Evolutionary conservation across 78 protist genomes (phyloP).

Genomic region (Speleostelium caveatum): DNA sequence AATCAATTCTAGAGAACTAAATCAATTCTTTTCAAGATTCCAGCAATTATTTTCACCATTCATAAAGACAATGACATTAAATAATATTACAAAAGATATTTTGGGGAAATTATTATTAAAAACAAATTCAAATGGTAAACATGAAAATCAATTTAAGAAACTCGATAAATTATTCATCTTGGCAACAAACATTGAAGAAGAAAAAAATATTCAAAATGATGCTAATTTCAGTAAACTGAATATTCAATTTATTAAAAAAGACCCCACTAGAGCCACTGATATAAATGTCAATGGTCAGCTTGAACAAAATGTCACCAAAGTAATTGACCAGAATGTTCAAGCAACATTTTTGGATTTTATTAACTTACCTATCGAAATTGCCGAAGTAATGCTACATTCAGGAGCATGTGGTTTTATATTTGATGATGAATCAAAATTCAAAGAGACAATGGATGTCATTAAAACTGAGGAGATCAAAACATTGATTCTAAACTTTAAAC

Average conservation of each 20-base stretch:
- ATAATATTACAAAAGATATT: too few relatives aligned
- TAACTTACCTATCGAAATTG: neutral
- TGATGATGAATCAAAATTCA: neutral
- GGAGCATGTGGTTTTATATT: neutral
- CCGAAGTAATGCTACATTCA: neutral
- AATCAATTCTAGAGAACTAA: neutral
- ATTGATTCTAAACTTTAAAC: neutral
- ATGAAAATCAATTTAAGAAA: neutral
- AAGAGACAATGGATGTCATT: neutral
- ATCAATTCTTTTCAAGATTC: neutral
- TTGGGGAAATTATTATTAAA: neutral
- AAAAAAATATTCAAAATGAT: too few relatives aligned
- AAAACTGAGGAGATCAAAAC: neutral
- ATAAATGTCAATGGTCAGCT: too few relatives aligned
- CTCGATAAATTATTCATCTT: neutral
- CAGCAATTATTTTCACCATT: neutral
- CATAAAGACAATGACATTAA: too few relatives aligned
- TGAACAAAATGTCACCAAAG: neutral
- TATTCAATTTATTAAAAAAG: too few relatives aligned
- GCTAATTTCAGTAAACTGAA: neutral
- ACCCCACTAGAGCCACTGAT: too few relatives aligned
- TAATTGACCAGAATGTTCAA: neutral
- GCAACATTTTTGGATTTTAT: too few relatives aligned
- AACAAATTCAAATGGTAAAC: neutral
- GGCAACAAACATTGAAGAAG: neutral